phyloP scores from a whole-genome alignment of 2,329 filamentous ascomycete species.

The Simplicillium aogashimaense region DNA sequence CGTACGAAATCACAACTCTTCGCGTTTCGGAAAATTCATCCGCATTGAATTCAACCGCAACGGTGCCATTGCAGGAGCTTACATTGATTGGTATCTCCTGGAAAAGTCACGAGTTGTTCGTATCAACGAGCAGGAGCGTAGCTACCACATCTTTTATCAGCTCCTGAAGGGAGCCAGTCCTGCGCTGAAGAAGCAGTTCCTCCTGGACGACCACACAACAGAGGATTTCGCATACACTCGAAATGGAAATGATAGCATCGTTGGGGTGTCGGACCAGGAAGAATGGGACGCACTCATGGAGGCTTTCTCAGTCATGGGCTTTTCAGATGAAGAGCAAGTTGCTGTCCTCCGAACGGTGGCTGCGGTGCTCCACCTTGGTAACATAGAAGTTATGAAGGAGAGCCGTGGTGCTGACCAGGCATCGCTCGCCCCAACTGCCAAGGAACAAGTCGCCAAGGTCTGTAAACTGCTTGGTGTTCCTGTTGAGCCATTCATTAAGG shows the following conservation, averaged over 20 bases:
- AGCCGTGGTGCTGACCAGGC: constrained; percentile 88
- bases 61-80: constrained; percentile 88
- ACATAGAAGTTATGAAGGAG: constrained; percentile 82
- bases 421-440: constrained; percentile 64
- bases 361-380: constrained; percentile 86
- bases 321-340: constrained; percentile 72
- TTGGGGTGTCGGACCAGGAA: constrained; percentile 77
- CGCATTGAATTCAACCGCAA: constrained; percentile 85
- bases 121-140: constrained; percentile 79
- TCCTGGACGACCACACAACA: constrained; percentile 64
- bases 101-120: constrained; percentile 97
- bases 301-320: constrained; percentile 90
- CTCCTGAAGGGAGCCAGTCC: constrained; percentile 74
- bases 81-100: constrained; percentile 96
- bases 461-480: constrained; percentile 79
- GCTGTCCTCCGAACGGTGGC: constrained; percentile 82
- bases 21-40: constrained; percentile 97
- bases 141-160: constrained; percentile 97
- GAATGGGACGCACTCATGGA: constrained; percentile 90
- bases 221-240: constrained; percentile 88
- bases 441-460: constrained; percentile 65
- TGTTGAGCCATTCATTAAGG: constrained; percentile 75
- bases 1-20: constrained; percentile 96
- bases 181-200: constrained; percentile 63
- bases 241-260: constrained; percentile 84